A percentile compares a stretch with the other conserved stretches of the same genome.
These are phyloP conservation scores for Collybia nuda DNA, from an alignment of 768 basidiomycete species.

Conservation along the genomic window DNA sequence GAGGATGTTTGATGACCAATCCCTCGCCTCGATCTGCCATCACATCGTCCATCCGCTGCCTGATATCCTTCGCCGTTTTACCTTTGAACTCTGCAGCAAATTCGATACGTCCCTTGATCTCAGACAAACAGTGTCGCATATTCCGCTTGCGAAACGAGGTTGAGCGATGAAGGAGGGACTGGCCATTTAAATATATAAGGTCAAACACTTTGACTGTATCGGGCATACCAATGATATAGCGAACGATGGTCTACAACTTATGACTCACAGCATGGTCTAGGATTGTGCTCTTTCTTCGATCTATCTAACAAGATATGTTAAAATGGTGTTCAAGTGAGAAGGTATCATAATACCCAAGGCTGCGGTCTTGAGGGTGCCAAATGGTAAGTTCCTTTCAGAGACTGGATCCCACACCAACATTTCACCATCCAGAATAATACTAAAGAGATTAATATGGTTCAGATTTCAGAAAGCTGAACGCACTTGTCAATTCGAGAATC, in stretches of 20 bases:
- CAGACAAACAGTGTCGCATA: conserved; percentile 63
- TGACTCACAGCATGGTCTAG: conserved; percentile 87
- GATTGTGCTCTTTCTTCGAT: conserved; percentile 65
- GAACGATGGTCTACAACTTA: background rate
- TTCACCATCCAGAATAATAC: conserved; percentile 94
- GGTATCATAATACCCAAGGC: conserved; percentile 62
- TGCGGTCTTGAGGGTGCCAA: conserved; percentile 92
- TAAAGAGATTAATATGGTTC: conserved; percentile 25
- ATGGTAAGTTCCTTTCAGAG: conserved; percentile 84
- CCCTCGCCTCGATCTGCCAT: conserved; percentile 90
- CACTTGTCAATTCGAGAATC: conserved; percentile 79
- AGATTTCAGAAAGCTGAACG: conserved; percentile 23
- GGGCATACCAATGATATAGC: background rate
- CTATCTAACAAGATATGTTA: conserved; percentile 48
- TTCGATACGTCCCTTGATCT: conserved; percentile 79
- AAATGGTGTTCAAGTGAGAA: background rate
- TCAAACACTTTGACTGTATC: conserved; percentile 92
- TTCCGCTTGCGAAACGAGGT: conserved; percentile 79
- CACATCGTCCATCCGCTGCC: conserved; percentile 76
- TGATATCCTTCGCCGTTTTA: conserved; percentile 78
- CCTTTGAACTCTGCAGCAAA: conserved; percentile 72
- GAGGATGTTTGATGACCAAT: conserved; percentile 85
- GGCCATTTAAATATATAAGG: conserved; percentile 85
- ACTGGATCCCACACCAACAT: conserved; percentile 98
- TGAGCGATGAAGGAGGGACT: conserved; percentile 70